Evolutionary conservation across 345 rosid genomes (phyloP), one percentile per base, ranked within the genome.

Genomic region (Lepidium africanum): DNA sequence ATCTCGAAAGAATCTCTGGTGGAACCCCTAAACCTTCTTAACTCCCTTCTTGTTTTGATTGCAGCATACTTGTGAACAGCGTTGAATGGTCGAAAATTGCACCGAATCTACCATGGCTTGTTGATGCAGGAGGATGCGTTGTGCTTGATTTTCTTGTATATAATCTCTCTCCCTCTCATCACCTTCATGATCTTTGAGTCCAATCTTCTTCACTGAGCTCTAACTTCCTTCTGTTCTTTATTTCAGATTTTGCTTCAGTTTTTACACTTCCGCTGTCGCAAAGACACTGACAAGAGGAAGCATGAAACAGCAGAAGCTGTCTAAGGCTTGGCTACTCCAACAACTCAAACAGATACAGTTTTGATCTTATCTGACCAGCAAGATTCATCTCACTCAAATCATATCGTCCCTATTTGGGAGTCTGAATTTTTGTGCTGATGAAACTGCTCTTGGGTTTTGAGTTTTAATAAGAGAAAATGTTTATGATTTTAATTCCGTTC

Each of bases 71-170:
- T 40, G 83, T 90, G 48, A 70, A 70, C 68, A 86, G 89, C 57
- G 5, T 81, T 36, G 86, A 86, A 51, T 87, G 95, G 97, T 65
- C 77, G 51, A 80, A 70, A 73, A 67, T 90, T 72, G 80, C 70
- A 65, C 86, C 92, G 13, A 90, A 90, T 80, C 72, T 87, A 51
- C 97, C 95, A 12, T 87, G 97, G 95, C 81, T 90, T 54, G 94
- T 82, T 43, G 97, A 90, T 79, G 97, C 95, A 25, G 85, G 84
- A 69, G 97, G 94, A 16, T 87, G 97, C 15, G 88, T 87, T 48
- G 59, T 90, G 49, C 97, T 90, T 47, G 97, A 87, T 75, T 48
- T 75, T 64, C 83, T 86, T 47, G 97, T 87, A 90, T 81, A 30
- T 43, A 55, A 5, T 55, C 59, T 38, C 27, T 52, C 63, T 38